Conservation (phyloP, 208 protist genomes). For the Entamoeba dispar region DNA sequence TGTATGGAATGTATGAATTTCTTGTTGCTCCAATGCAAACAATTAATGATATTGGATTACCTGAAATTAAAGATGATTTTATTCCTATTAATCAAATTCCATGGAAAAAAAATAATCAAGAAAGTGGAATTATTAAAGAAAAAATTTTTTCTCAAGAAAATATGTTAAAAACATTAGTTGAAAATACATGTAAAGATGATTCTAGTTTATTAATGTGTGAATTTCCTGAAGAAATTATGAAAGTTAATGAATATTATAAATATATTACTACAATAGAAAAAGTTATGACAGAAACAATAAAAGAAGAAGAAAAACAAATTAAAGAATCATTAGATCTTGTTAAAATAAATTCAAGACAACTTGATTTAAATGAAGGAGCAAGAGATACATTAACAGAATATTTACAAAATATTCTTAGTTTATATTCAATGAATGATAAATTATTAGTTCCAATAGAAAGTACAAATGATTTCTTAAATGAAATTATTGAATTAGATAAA, state of each 20-base stretch:
- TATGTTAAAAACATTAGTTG: not conserved
- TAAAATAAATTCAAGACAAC: not conserved
- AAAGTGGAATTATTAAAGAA: not conserved
- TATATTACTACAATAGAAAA: not conserved
- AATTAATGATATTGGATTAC: not conserved
- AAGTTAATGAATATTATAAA: not conserved
- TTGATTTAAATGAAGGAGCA: not conserved
- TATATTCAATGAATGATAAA: not conserved
- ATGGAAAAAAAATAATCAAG: not conserved
- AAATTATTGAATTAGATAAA: not conserved
- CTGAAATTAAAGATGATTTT: not conserved
- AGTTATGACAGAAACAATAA: not conserved
- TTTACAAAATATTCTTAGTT: not conserved
- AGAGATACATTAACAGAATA: not conserved
- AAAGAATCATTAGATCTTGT: not conserved
- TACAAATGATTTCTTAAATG: not conserved
- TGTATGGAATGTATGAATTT: not conserved
- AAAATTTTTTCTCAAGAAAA: not conserved
- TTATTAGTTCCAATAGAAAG: not conserved
- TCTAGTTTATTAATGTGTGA: not conserved
- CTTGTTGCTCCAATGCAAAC: not conserved
- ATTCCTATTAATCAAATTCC: not conserved
- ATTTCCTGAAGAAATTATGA: not conserved
- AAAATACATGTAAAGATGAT: not conserved
- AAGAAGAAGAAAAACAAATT: not conserved